Percentiles rank a stretch among this genome's conserved stretches.
phyloP scores from a whole-genome alignment of 352 stramenopile genomes.

The Phytophthora pisi region DNA sequence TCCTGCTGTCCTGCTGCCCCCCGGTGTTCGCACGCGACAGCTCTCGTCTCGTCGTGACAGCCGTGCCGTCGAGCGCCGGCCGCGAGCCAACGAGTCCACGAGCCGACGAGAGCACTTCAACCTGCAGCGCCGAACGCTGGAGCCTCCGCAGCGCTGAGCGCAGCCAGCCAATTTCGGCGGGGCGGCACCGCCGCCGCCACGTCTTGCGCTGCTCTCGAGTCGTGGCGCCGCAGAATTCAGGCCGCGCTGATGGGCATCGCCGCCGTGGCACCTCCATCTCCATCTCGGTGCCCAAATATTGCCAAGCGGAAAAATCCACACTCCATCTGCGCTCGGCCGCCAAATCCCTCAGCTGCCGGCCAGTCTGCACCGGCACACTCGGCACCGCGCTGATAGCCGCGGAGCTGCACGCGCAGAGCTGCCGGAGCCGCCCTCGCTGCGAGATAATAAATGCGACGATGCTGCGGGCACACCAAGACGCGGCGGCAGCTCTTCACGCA shows the following conservation, averaged over 20 bases:
- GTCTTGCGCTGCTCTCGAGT: slow-evolving; percentile 1
- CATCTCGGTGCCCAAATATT: slow-evolving; percentile 14
- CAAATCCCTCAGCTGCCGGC: slow-evolving; percentile 12
- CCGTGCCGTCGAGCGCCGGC: slow-evolving; percentile 8
- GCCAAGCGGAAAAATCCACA: slow-evolving; percentile 32
- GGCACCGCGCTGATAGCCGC: not conserved
- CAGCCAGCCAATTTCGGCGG: slow-evolving; percentile 26
- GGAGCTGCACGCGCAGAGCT: not conserved
- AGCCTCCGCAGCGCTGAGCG: slow-evolving; percentile 15
- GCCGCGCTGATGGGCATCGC: slow-evolving; percentile 12
- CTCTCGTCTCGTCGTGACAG: slow-evolving; percentile 5
- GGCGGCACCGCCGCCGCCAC: slow-evolving; percentile 2
- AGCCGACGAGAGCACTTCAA: slow-evolving; percentile 25
- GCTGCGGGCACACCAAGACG: not conserved
- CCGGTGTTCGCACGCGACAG: slow-evolving; percentile 24
- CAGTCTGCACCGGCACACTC: not conserved
- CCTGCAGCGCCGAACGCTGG: not conserved
- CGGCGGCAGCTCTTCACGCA: not conserved
- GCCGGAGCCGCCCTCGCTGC: not conserved
- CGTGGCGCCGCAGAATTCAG: slow-evolving; percentile 13
- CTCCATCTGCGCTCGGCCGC: slow-evolving; percentile 17
- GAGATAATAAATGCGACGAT: not conserved
- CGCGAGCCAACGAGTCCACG: not conserved
- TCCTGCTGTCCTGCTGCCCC: not conserved
- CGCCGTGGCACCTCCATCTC: not conserved